Evolutionary conservation across 192 early-diverging fungal genomes (phyloP).

Genomic region (Coemansia sp.): DNA sequence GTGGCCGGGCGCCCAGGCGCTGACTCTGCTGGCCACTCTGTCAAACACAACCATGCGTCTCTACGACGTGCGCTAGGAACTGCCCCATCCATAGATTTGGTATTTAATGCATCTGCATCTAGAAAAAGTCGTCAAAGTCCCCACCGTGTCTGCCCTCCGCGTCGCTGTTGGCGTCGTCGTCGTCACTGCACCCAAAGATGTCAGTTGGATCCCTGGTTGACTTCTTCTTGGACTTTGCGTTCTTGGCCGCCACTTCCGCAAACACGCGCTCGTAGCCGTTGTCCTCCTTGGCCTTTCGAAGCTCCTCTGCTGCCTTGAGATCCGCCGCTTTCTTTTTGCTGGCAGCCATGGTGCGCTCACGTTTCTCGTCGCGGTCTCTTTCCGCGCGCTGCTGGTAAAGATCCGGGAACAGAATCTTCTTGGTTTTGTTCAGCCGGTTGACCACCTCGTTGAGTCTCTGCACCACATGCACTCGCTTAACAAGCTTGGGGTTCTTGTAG

Average conservation of each 20-base stretch:
- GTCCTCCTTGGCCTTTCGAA: conserved; percentile 31
- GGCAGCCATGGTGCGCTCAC: conserved; percentile 18
- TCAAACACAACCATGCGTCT: conserved; percentile 27
- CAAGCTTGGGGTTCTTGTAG: conserved; percentile 73
- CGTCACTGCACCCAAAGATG: conserved; percentile 22
- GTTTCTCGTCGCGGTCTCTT: conserved; percentile 43
- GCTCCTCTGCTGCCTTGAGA: conserved; percentile 28
- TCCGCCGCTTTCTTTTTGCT: conserved; percentile 45
- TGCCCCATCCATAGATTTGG: not conserved
- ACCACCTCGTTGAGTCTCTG: conserved; percentile 77
- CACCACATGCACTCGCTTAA: conserved; percentile 77
- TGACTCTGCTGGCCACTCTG: conserved; percentile 17
- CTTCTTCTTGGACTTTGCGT: conserved; percentile 17
- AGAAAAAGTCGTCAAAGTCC: conserved; percentile 31
- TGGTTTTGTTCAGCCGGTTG: conserved; percentile 94
- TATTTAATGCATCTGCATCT: not conserved
- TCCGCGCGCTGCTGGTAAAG: conserved; percentile 68
- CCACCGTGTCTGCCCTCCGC: conserved; percentile 1
- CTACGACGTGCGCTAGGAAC: conserved; percentile 26
- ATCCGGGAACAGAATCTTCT: conserved; percentile 70
- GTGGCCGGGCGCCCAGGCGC: conserved; percentile 6
- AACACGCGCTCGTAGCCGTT: conserved; percentile 45
- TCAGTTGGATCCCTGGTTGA: conserved; percentile 10
- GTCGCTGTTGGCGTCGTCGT: conserved; percentile 6
- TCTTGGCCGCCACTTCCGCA: conserved; percentile 31